Percentiles rank a stretch among this genome's conserved stretches.
These are phyloP conservation scores for Litsea cubeba DNA, from an alignment of 164 flowering plant genomes.

Conservation along the genomic window DNA sequence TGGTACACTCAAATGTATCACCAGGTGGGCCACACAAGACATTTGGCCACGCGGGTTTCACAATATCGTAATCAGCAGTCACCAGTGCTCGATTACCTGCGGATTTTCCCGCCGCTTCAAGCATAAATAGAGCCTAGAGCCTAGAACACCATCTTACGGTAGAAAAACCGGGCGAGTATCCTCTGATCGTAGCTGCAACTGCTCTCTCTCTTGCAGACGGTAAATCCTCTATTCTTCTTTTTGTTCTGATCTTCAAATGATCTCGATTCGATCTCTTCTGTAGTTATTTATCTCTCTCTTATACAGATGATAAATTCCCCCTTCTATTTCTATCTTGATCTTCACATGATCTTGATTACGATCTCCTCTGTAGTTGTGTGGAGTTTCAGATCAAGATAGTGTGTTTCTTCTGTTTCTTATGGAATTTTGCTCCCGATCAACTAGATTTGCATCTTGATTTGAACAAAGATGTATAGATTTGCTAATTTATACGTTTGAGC, in stretches of 20 bases:
- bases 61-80: no score
- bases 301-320: no score
- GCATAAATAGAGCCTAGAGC: not conserved
- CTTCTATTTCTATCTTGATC: no score
- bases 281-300: not conserved
- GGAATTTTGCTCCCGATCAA: not conserved
- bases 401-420: not conserved
- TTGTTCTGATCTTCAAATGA: not conserved
- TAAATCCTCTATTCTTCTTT: not conserved
- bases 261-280: not conserved
- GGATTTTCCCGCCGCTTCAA: not conserved
- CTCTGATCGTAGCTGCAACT: not conserved
- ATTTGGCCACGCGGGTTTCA: no score
- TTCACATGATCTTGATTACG: no score
- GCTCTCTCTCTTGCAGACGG: not conserved
- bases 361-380: no score
- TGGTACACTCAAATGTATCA: no score
- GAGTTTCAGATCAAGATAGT: not conserved
- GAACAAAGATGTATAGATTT: not conserved
- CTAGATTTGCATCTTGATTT: not conserved
- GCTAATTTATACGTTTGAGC: not conserved
- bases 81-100: no score
- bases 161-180: not conserved
- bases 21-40: no score
- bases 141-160: not conserved